These are phyloP conservation scores for Fusarium pseudonygamai DNA, from an alignment of 2,329 filamentous ascomycete species.

Conservation along the genomic window DNA sequence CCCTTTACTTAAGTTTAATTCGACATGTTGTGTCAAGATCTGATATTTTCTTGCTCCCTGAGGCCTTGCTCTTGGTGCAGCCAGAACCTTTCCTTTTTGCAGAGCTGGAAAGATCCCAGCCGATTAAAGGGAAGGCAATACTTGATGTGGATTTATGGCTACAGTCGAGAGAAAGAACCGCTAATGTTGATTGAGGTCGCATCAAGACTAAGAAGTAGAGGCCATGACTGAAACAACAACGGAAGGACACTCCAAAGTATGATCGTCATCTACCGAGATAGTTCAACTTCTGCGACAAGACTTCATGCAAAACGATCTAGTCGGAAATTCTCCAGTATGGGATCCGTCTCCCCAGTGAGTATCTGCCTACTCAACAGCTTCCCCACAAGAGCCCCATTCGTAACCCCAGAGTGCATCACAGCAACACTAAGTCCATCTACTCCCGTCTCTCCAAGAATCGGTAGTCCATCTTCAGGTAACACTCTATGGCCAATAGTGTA, in stretches of 20 bases:
- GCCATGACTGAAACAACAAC: background rate
- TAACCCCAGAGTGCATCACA: slow-evolving; percentile 26
- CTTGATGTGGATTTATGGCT: background rate
- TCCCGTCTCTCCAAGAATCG: slow-evolving; percentile 16
- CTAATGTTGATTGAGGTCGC: background rate
- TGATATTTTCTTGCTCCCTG: rapidly evolving
- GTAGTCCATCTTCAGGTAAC: slow-evolving; percentile 2
- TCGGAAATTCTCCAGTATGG: background rate
- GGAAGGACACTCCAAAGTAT: background rate
- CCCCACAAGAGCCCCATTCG: slow-evolving; percentile 18
- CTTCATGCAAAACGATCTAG: background rate
- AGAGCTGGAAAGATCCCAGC: background rate
- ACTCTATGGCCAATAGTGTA: slow-evolving; percentile 12
- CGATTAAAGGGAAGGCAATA: background rate
- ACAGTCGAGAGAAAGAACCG: too few relatives aligned
- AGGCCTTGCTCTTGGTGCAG: too few relatives aligned
- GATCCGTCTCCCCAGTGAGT: background rate
- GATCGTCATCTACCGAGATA: background rate
- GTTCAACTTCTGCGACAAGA: background rate
- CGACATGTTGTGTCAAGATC: background rate
- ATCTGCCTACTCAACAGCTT: slow-evolving; percentile 10
- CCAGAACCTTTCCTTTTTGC: background rate
- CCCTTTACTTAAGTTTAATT: too few relatives aligned
- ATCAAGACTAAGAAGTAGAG: background rate
- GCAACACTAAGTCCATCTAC: slow-evolving; percentile 4